phyloP scores from a whole-genome alignment of 83 land plant species.

The Thuja plicata region DNA sequence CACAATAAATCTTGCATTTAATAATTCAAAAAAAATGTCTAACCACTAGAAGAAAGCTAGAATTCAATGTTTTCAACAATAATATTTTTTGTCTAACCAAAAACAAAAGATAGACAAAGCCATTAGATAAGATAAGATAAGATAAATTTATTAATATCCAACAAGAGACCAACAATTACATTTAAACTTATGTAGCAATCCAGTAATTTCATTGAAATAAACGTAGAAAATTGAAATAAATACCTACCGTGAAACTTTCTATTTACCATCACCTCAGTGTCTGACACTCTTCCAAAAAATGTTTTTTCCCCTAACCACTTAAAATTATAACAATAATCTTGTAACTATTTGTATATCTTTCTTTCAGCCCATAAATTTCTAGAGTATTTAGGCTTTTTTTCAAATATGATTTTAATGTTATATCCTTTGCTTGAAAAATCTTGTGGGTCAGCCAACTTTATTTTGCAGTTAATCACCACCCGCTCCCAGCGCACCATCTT shows the following conservation, averaged over 20 bases:
- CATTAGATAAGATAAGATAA: too few relatives aligned
- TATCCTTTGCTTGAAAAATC: background rate
- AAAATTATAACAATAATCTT: background rate
- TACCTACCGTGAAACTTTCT: background rate
- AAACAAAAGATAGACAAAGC: too few relatives aligned
- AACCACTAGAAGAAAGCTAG: background rate
- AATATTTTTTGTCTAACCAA: too few relatives aligned
- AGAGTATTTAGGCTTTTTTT: background rate
- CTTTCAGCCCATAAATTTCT: too few relatives aligned
- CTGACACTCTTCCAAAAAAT: background rate
- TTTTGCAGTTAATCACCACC: background rate
- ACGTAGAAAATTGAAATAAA: too few relatives aligned
- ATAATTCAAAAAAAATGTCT: background rate
- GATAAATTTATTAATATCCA: too few relatives aligned
- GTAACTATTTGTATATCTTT: background rate
- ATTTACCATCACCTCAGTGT: background rate
- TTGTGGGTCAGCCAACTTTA: too few relatives aligned
- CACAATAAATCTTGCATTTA: background rate
- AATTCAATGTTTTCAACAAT: background rate
- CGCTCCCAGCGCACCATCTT: background rate
- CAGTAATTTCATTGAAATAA: too few relatives aligned
- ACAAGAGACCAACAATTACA: background rate
- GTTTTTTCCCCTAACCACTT: too few relatives aligned
- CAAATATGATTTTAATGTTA: too few relatives aligned
- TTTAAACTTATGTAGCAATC: background rate